Evolutionary conservation across 208 protist species (phyloP).

Genomic region (Wallacemonas collosoma): DNA sequence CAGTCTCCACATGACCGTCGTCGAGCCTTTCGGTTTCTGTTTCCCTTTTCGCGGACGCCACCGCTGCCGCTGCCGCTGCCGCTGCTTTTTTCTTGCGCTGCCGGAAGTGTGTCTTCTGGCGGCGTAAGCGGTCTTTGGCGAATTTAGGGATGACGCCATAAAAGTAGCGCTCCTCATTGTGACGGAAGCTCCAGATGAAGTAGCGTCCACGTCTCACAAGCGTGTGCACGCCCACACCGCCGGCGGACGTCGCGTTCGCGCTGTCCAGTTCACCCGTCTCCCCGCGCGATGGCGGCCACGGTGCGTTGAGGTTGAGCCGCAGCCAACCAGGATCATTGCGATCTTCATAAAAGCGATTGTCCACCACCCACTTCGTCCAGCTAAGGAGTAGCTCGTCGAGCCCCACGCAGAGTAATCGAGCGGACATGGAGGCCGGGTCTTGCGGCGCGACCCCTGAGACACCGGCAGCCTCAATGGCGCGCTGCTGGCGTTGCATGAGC

Average conservation of each 20-base stretch:
- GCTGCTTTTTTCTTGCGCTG: conserved; percentile 30
- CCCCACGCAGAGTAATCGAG: conserved; percentile 34
- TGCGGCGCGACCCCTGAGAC: conserved; percentile 11
- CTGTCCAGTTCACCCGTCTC: no score
- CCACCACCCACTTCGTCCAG: conserved; percentile 58
- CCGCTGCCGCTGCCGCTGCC: conserved; percentile 8
- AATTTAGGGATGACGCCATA: conserved; percentile 73
- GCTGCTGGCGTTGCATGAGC: conserved; percentile 15
- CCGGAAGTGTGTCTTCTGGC: conserved; percentile 34
- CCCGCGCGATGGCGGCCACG: not conserved
- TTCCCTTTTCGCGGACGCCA: not conserved
- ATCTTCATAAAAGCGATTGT: conserved; percentile 55
- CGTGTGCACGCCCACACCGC: not conserved
- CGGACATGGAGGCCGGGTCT: conserved; percentile 29
- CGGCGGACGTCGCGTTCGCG: no score
- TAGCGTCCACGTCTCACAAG: conserved; percentile 53
- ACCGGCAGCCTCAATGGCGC: conserved; percentile 8
- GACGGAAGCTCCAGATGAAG: conserved; percentile 60
- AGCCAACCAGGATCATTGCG: conserved; percentile 51
- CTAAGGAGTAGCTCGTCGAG: conserved; percentile 53
- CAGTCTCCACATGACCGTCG: no score
- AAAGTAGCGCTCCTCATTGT: conserved; percentile 59
- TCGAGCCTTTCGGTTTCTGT: no score
- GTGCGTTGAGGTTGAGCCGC: conserved; percentile 15
- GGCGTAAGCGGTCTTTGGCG: conserved; percentile 40